Base-by-base conservation (phyloP, 2,329 filamentous ascomycete species). In the Curvularia sp. region DNA sequence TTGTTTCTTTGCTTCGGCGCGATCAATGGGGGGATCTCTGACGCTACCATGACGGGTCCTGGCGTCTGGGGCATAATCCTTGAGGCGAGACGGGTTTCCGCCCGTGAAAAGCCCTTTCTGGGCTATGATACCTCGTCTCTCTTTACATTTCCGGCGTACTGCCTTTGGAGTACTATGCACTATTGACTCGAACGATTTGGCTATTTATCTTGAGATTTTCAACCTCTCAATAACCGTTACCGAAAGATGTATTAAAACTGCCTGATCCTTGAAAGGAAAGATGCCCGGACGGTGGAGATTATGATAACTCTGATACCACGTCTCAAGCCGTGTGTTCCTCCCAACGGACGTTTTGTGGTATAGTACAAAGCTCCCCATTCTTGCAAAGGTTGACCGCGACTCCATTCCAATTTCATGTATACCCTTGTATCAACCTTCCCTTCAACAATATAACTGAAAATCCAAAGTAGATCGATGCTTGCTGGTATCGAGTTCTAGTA, bases 401-500 rank as follows among this genome's bases (percentile, higher is more conserved):
- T 55, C 55, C 55, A 32, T 41, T 58, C 50, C 51, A 58, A 55
- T 55, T 58, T 58, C 49, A 52, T 55, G 51, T 55, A 45, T 30
- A 34, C 51, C 43, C 36, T 42, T 42, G 23, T 45, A 13, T 23
- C 39, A 34, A 23, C 23, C 19, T 38, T 49, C 41, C 50, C 39
- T 46, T 45, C 21, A 46, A 38, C 6, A 38, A 27, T 25, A 10
- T 25, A 27, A 32, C 42, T 30, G n/a, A 43, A 13, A 48, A 51
- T 25, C 25, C 28, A 43, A 38, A 45, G 13, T 27, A 15, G 49
- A 63, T 50, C 49, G 13, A 51, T 34, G 53, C 56, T 49, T 38
- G 18, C 21, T 52, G n/a, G 30, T 13, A 15, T 41, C 21, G 2
- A 21, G 42, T 6, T n/a, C 28, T 64, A 66, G 59, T 66, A 66